phyloP scores from a whole-genome alignment of 495 filamentous ascomycete genomes.

The Hyphodiscus hymeniophilus region DNA sequence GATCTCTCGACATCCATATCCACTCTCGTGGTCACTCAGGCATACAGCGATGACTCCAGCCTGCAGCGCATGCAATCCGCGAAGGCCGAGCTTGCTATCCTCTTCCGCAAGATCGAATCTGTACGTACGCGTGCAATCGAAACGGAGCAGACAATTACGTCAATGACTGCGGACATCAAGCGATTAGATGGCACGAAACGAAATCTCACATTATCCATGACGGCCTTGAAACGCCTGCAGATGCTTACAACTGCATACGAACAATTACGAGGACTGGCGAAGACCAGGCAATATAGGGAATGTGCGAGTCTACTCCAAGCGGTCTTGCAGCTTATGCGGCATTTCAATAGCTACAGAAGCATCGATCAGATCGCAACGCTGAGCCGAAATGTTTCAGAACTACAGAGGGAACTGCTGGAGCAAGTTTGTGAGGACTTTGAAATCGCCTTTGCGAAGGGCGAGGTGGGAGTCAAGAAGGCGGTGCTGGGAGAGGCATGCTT shows the following conservation, averaged over 20 bases:
- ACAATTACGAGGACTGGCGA: conserved; percentile 77
- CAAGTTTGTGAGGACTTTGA: conserved; percentile 99
- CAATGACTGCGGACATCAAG: conserved; percentile 99
- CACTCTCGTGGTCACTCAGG: conserved; percentile 68
- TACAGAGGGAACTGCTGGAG: conserved; percentile 89
- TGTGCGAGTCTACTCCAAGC: conserved; percentile 93
- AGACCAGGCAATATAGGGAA: conserved; percentile 87
- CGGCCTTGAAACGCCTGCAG: conserved; percentile 90
- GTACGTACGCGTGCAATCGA: conserved; percentile 83
- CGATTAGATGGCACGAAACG: conserved; percentile 92
- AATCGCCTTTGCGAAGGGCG: conserved; percentile 83
- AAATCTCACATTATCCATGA: conserved; percentile 97
- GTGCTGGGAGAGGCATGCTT: conserved; percentile 79
- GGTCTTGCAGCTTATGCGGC: conserved; percentile 94
- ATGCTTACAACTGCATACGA: conserved; percentile 99
- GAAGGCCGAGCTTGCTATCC: conserved; percentile 76
- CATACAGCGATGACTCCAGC: conserved; percentile 77
- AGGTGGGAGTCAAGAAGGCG: conserved; percentile 60
- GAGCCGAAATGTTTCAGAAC: conserved; percentile 84
- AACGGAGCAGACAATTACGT: conserved; percentile 92
- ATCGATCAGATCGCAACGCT: conserved; percentile 97
- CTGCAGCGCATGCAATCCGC: conserved; percentile 85
- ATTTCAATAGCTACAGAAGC: conserved; percentile 96
- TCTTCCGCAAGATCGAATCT: conserved; percentile 93
- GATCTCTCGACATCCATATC: conserved; percentile 77